phyloP scores from a whole-genome alignment of 305 asterid species.

The Rubia peregrina region DNA sequence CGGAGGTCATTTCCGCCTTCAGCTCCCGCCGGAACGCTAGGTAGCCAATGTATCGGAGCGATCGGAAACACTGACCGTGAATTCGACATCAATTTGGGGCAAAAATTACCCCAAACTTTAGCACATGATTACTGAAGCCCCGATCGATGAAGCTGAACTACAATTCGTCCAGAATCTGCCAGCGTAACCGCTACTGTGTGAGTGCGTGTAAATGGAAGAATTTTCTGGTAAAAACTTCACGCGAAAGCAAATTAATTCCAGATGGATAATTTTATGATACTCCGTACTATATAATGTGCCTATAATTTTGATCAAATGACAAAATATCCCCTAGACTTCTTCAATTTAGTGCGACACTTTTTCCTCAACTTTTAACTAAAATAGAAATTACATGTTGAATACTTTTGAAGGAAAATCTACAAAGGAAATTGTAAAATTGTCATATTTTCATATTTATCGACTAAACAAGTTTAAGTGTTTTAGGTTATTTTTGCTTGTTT shows the following conservation, averaged over 20 bases:
- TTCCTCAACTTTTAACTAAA: no score
- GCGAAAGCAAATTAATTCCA: not conserved
- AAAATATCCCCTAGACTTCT: not conserved
- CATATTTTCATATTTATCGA: no score
- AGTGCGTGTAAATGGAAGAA: not conserved
- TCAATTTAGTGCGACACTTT: not conserved
- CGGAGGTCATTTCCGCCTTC: constrained; percentile 9
- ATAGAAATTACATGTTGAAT: no score
- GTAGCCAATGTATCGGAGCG: constrained; percentile 22
- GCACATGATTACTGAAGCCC: constrained; percentile 3
- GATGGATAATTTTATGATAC: not conserved
- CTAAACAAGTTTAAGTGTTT: no score
- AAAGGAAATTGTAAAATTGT: no score
- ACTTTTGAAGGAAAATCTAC: no score
- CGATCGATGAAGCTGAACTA: not conserved
- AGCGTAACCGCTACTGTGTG: not conserved
- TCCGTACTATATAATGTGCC: not conserved
- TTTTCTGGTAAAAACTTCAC: not conserved
- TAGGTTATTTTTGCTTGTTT: no score
- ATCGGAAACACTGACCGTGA: constrained; percentile 9
- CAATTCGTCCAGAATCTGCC: not conserved
- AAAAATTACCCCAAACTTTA: not conserved
- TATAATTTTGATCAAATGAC: not conserved
- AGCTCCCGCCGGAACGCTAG: constrained; percentile 8
- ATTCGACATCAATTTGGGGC: constrained; percentile 13